Percentiles rank a stretch among this genome's conserved stretches.
Conservation (phyloP, 768 basidiomycete species). For the Agrocybe pediades region DNA sequence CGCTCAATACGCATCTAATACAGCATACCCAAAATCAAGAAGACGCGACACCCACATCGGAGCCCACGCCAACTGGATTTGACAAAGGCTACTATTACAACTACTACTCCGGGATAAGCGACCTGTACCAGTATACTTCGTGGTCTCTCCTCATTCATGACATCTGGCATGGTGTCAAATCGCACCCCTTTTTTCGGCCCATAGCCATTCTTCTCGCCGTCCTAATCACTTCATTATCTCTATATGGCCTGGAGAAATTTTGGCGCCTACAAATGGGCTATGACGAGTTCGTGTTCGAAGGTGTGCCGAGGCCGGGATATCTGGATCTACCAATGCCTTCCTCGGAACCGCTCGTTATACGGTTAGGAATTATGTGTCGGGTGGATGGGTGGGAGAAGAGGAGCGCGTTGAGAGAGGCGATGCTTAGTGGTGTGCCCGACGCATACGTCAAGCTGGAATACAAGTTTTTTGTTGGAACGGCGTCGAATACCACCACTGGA, state of each 20-base stretch:
- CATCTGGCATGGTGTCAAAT: no score
- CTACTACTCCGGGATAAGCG: no score
- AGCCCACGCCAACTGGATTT: no score
- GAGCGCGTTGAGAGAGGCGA: not conserved
- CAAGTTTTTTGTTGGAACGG: not conserved
- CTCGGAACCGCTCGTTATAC: not conserved
- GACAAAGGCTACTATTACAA: no score
- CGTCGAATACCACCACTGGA: not conserved
- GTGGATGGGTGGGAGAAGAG: not conserved
- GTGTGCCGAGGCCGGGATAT: not conserved
- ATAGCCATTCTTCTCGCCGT: not conserved
- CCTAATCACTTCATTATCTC: not conserved
- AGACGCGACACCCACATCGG: no score
- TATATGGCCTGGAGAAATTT: not conserved
- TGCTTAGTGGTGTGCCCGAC: not conserved
- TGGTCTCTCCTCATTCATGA: no score
- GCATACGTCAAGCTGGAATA: not conserved
- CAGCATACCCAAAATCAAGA: no score
- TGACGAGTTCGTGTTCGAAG: not conserved
- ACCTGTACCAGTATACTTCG: no score
- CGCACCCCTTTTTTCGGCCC: no score
- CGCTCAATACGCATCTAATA: no score
- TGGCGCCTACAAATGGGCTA: not conserved
- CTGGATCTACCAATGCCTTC: not conserved
- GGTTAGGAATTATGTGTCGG: not conserved